phyloP scores from a whole-genome alignment of 1,284 basidiomycete species.

The Ceratobasidium sp. region DNA sequence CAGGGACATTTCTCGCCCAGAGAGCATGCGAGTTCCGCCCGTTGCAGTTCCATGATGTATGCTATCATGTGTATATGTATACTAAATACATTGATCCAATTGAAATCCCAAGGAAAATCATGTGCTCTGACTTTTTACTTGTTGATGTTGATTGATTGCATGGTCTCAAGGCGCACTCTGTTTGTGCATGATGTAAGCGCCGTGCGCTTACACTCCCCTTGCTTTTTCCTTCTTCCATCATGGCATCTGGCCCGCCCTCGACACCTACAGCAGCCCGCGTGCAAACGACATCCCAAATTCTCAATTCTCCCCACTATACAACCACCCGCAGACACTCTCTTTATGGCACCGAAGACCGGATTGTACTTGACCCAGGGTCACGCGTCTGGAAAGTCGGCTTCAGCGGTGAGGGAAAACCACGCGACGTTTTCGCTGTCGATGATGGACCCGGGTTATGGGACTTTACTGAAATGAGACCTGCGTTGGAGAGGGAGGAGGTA shows the following conservation, averaged over 20 bases:
- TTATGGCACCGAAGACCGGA: conserved; percentile 87
- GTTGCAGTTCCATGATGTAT: conserved; percentile 7
- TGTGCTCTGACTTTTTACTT: too few species aligned
- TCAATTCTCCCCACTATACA: conserved; percentile 55
- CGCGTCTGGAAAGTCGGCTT: conserved; percentile 90
- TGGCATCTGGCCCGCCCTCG: conserved; percentile 23
- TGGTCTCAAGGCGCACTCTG: neutral
- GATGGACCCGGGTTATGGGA: conserved; percentile 47
- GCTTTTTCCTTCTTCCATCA: conserved; percentile 6
- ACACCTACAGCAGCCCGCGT: conserved; percentile 30
- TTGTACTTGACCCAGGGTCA: conserved; percentile 86
- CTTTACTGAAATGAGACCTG: conserved; percentile 60
- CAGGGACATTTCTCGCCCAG: conserved; percentile 15
- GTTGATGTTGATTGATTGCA: too few species aligned
- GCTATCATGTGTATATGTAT: neutral
- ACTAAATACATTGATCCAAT: neutral
- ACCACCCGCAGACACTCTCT: conserved; percentile 80
- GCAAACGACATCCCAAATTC: conserved; percentile 53
- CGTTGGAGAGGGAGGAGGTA: conserved; percentile 72
- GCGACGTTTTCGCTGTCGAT: conserved; percentile 71
- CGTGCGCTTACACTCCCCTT: conserved; percentile 1
- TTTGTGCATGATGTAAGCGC: conserved; percentile 14
- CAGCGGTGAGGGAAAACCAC: conserved; percentile 85
- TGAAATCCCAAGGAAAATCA: too few species aligned
- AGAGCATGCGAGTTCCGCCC: conserved; percentile 9